Evolutionary conservation across 225 moss, liverwort and hornwort species (phyloP).

Genomic region (Physcomitrium patens): DNA sequence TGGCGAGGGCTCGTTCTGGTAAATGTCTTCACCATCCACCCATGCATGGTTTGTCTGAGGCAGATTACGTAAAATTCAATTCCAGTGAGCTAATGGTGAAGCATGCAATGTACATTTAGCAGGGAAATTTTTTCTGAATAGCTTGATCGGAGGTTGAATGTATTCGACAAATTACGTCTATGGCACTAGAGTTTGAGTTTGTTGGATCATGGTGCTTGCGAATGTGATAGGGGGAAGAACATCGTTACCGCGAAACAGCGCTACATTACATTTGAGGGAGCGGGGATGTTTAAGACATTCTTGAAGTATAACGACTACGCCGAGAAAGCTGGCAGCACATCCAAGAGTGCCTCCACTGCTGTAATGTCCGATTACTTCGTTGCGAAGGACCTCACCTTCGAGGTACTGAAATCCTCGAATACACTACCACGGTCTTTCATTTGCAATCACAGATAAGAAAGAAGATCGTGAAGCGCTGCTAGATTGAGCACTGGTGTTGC

Average conservation of each 20-base stretch:
- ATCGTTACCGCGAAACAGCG: background rate
- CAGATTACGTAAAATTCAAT: no score
- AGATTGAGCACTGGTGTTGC: no score
- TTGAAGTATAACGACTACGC: conserved; percentile 34
- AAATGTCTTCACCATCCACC: background rate
- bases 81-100: no score
- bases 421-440: no score
- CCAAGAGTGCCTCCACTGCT: conserved; percentile 34
- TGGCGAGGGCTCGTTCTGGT: conserved; percentile 31
- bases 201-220: background rate
- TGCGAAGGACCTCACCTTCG: conserved; percentile 44
- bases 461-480: no score
- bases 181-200: background rate
- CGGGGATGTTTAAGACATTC: background rate
- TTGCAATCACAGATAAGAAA: no score
- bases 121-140: no score
- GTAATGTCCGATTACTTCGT: conserved; percentile 37
- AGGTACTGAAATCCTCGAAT: conserved; percentile 24
- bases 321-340: conserved; percentile 34
- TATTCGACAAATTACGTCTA: no score
- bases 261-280: conserved; percentile 45
- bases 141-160: no score
- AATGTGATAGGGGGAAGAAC: conserved; percentile 40
- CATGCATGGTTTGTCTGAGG: no score
- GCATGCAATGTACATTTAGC: no score